A percentile compares a stretch with the other conserved stretches of the same genome.
Evolutionary conservation across 768 basidiomycete species (phyloP).

Genomic region (Boletus barrowsii): DNA sequence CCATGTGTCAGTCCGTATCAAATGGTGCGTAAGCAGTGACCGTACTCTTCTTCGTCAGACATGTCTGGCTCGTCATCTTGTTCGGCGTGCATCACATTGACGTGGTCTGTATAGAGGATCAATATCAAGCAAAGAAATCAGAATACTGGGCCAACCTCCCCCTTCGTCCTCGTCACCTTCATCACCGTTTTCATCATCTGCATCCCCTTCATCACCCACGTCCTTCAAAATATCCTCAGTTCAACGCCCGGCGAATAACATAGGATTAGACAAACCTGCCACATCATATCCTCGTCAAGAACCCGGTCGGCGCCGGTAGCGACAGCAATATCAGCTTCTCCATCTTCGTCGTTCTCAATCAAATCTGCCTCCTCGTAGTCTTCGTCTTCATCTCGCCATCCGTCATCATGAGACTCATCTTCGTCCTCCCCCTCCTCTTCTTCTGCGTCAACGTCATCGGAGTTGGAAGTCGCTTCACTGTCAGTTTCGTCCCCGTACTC

Average conservation of each 20-base stretch:
- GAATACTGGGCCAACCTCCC: constrained; percentile 12
- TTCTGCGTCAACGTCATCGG: constrained; percentile 65
- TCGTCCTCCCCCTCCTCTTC: constrained; percentile 62
- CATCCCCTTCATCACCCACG: constrained; percentile 52
- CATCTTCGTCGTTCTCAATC: constrained; percentile 60
- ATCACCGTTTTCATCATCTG: constrained; percentile 57
- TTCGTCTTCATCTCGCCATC: constrained; percentile 58
- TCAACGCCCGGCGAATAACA: constrained; percentile 10
- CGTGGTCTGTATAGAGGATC: constrained; percentile 35
- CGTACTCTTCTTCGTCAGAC: constrained; percentile 68
- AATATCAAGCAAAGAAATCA: not conserved
- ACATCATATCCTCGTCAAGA: constrained; percentile 52
- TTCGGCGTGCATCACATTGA: constrained; percentile 60
- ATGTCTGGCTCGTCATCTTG: constrained; percentile 61
- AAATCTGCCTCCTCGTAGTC: constrained; percentile 60
- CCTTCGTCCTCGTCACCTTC: constrained; percentile 44
- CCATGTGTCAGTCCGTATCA: constrained; percentile 14
- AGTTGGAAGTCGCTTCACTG: constrained; percentile 76
- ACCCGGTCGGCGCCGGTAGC: constrained; percentile 49
- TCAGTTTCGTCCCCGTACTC: constrained; percentile 83
- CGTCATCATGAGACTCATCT: constrained; percentile 41
- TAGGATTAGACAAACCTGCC: constrained; percentile 45
- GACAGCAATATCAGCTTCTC: constrained; percentile 44
- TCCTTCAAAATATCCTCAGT: constrained; percentile 36
- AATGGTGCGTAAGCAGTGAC: constrained; percentile 6